phyloP scores from a whole-genome alignment of 2,329 filamentous ascomycete species.

The Pseudogymnoascus sp. region DNA sequence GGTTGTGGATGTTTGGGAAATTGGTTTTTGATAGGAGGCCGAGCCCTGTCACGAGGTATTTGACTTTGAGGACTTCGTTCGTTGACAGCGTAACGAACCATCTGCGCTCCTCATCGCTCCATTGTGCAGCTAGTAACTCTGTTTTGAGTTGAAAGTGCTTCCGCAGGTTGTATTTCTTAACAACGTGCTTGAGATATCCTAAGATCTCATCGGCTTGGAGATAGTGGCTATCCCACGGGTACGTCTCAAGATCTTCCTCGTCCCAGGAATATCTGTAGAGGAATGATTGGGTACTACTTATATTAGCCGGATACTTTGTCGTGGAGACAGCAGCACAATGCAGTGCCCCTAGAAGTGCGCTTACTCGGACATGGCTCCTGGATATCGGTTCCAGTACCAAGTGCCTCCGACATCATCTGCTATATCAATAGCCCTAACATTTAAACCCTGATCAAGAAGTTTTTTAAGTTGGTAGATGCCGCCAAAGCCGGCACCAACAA shows the following conservation, averaged over 20 bases:
- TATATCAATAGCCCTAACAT: slow-evolving; percentile 31
- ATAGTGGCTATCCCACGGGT: slow-evolving; percentile 32
- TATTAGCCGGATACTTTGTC: not conserved
- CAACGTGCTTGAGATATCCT: slow-evolving; percentile 41
- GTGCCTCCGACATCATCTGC: slow-evolving; percentile 42
- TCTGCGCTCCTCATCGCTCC: slow-evolving; percentile 41
- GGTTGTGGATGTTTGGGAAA: slow-evolving; percentile 32
- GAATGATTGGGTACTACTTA: slow-evolving; percentile 10
- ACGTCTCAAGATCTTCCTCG: slow-evolving; percentile 16
- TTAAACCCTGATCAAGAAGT: slow-evolving; percentile 30
- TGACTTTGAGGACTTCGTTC: slow-evolving; percentile 4
- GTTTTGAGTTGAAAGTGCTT: slow-evolving; percentile 49
- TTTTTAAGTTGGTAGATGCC: slow-evolving; percentile 31
- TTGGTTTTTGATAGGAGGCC: slow-evolving; percentile 16
- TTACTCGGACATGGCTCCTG: slow-evolving; percentile 32
- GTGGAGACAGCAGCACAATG: not conserved
- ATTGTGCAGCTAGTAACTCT: slow-evolving; percentile 40
- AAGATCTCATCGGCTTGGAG: slow-evolving; percentile 49
- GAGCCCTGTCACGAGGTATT: slow-evolving; percentile 17
- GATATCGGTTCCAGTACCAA: slow-evolving; percentile 48
- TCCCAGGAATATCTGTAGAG: slow-evolving; percentile 19
- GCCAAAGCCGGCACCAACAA: slow-evolving; percentile 34
- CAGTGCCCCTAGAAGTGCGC: slow-evolving; percentile 13
- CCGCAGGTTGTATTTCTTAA: slow-evolving; percentile 43
- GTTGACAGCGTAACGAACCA: slow-evolving; percentile 39